Conservation (phyloP, 2,329 filamentous ascomycete species). For the Calonectria honghensis region DNA sequence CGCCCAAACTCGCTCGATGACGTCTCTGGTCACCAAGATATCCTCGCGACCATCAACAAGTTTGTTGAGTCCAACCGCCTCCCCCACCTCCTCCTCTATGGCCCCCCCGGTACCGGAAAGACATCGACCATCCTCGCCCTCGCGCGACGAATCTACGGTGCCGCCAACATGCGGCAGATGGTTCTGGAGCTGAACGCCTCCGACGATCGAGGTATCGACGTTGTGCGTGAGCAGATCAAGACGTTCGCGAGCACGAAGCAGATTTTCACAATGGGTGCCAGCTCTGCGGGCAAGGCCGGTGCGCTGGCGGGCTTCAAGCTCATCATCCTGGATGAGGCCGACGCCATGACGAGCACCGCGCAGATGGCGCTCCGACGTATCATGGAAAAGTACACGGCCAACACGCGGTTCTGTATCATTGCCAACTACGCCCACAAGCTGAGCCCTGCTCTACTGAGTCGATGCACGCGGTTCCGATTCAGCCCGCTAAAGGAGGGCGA, state of each 20-base stretch:
- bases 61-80: conserved; percentile 96
- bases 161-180: conserved; percentile 97
- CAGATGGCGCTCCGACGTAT: conserved; percentile 98
- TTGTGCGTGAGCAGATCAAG: conserved; percentile 99
- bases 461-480: conserved; percentile 96
- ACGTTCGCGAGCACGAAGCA: conserved; percentile 99
- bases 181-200: conserved; percentile 98
- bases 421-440: conserved; percentile 99
- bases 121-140: conserved; percentile 97
- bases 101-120: conserved; percentile 96
- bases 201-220: conserved; percentile 97
- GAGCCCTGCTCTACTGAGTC: conserved; percentile 91
- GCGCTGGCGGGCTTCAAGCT: conserved; percentile 89
- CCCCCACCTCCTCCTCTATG: conserved; percentile 96
- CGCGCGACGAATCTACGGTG: conserved; percentile 93
- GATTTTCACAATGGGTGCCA: conserved; percentile 85
- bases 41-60: conserved; percentile 97
- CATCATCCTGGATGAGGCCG: conserved; percentile 98
- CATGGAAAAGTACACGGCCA: conserved; percentile 99
- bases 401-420: conserved; percentile 98
- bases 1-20: conserved; percentile 91
- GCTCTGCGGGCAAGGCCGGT: conserved; percentile 65
- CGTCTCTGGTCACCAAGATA: conserved; percentile 97
- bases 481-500: conserved; percentile 93
- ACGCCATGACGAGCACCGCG: conserved; percentile 98